Conservation (phyloP, 2,329 filamentous ascomycete genomes). For the Hortaea sp. region DNA sequence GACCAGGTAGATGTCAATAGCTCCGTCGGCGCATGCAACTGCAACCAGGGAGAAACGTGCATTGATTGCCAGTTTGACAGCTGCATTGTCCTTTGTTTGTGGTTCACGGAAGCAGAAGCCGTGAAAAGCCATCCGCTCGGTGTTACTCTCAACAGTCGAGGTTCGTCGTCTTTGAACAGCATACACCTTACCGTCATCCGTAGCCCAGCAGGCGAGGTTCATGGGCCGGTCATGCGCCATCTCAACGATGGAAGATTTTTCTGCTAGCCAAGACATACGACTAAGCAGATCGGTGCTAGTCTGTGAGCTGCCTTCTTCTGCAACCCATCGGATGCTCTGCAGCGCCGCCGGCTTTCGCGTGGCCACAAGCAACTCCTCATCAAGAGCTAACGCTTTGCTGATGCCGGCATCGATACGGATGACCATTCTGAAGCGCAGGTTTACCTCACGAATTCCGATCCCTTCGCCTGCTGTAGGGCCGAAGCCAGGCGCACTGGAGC, state of each 20-base stretch:
- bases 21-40: constrained; percentile 69
- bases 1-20: constrained; percentile 80
- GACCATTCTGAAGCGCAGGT: constrained; percentile 88
- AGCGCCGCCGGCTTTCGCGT: constrained; percentile 88
- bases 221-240: constrained; percentile 95
- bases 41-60: constrained; percentile 90
- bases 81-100: constrained; percentile 47
- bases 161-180: constrained; percentile 65
- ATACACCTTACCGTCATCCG: constrained; percentile 76
- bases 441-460: constrained; percentile 72
- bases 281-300: constrained; percentile 84
- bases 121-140: constrained; percentile 62
- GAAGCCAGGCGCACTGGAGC: constrained; percentile 12
- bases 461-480: constrained; percentile 66
- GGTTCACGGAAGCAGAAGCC: constrained; percentile 86
- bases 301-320: constrained; percentile 70
- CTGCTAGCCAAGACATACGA: constrained; percentile 75
- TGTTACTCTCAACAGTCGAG: constrained; percentile 22
- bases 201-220: constrained; percentile 91
- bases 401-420: constrained; percentile 98
- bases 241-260: constrained; percentile 63
- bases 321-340: constrained; percentile 91
- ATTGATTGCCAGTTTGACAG: constrained; percentile 73
- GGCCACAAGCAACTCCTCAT: constrained; percentile 85
- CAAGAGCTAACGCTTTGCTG: constrained; percentile 72